Conservation (phyloP, 2,329 filamentous ascomycete species). For the Westerdykella ornata region DNA sequence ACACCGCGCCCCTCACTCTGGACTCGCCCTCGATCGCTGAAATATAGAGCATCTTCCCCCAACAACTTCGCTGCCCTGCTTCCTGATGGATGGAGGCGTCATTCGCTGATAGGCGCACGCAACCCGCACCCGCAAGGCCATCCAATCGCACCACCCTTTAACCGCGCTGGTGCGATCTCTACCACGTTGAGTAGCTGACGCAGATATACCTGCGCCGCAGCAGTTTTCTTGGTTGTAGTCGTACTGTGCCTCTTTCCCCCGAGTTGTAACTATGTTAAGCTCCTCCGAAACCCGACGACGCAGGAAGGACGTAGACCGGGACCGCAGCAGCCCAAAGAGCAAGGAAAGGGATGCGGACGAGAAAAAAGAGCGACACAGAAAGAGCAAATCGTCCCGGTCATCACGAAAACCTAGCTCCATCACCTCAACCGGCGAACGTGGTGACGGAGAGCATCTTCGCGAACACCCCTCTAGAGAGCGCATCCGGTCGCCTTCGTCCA, state of each 20-base stretch:
- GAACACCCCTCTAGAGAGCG: slow-evolving; percentile 24
- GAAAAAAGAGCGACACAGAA: slow-evolving; percentile 21
- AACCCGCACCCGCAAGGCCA: slow-evolving; percentile 13
- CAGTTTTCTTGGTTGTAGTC: slow-evolving; percentile 13
- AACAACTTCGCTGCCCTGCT: background rate
- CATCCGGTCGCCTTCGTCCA: slow-evolving; percentile 22
- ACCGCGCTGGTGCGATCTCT: slow-evolving; percentile 22
- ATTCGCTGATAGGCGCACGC: slow-evolving; percentile 29
- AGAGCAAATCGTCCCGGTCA: slow-evolving; percentile 13
- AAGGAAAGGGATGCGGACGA: slow-evolving; percentile 25
- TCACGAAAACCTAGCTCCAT: slow-evolving; percentile 28
- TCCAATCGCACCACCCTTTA: slow-evolving; percentile 27
- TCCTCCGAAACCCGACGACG: slow-evolving; percentile 34
- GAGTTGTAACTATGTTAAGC: slow-evolving; percentile 21
- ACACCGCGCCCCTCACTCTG: background rate
- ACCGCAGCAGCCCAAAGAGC: slow-evolving; percentile 16
- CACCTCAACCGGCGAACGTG: slow-evolving; percentile 14
- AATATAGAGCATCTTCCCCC: slow-evolving; percentile 1
- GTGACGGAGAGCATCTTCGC: slow-evolving; percentile 7
- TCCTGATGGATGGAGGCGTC: slow-evolving; percentile 22
- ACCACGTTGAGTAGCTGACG: slow-evolving; percentile 6
- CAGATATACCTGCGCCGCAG: slow-evolving; percentile 10
- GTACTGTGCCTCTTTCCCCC: slow-evolving; percentile 14
- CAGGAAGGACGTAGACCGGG: slow-evolving; percentile 32
- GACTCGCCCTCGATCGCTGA: background rate